phyloP scores from a whole-genome alignment of 2,329 filamentous ascomycete genomes.

The Phoma sp. region DNA sequence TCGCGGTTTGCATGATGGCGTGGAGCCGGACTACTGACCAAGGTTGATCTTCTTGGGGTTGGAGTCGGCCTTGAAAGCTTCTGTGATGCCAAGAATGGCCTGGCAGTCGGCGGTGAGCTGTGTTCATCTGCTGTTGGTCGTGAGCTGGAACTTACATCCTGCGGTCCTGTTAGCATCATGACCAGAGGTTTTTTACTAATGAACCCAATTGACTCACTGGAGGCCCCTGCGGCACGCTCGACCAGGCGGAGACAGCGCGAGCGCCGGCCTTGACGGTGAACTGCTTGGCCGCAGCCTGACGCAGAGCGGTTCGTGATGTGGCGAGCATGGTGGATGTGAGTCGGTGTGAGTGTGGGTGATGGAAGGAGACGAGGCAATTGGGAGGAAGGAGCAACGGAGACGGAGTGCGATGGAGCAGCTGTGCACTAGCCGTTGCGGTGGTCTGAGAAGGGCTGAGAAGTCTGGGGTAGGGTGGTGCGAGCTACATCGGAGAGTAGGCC shows the following conservation, averaged over 20 bases:
- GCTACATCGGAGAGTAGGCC: constrained; percentile 18
- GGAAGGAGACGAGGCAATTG: constrained; percentile 11
- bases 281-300: constrained; percentile 47
- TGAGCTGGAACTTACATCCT: constrained; percentile 44
- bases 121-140: constrained; percentile 1
- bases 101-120: constrained; percentile 47
- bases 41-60: constrained; percentile 98
- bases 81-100: constrained; percentile 90
- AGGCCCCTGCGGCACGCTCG: constrained; percentile 90
- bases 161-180: constrained; percentile 28
- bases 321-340: constrained; percentile 41
- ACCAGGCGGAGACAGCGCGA: constrained; percentile 81
- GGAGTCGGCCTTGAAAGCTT: constrained; percentile 97
- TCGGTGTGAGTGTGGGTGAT: constrained; percentile 12
- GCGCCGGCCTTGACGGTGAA: constrained; percentile 49
- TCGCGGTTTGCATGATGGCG: neutral
- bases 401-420: constrained; percentile 12
- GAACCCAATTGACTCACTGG: constrained; percentile 68
- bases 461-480: constrained; percentile 29
- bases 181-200: constrained; percentile 15
- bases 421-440: constrained; percentile 19
- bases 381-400: constrained; percentile 15
- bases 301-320: constrained; percentile 47
- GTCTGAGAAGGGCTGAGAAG: constrained; percentile 26
- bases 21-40: constrained; percentile 59